phyloP scores from a whole-genome alignment of 2,329 filamentous ascomycete genomes.

The Ciborinia camelliae region DNA sequence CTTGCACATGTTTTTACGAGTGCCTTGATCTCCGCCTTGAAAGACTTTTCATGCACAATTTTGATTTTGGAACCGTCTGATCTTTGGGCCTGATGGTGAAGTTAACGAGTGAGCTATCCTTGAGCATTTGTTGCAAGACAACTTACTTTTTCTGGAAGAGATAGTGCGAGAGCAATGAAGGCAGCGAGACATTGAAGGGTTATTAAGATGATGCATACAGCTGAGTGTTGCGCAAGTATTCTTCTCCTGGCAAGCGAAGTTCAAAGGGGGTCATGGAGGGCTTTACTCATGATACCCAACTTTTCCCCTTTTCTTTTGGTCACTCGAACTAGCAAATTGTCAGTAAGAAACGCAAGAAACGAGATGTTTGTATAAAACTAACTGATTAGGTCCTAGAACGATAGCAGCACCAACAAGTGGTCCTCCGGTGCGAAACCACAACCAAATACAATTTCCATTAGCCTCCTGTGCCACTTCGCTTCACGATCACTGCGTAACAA shows the following conservation, averaged over 20 bases:
- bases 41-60: background rate
- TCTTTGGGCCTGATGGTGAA: background rate
- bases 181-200: slow-evolving; percentile 47
- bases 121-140: accelerated
- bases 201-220: slow-evolving; percentile 46
- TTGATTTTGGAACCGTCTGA: slow-evolving; percentile 4
- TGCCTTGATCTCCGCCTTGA: background rate
- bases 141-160: slow-evolving; percentile 44
- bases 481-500: background rate
- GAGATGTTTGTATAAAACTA: background rate
- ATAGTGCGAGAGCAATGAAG: slow-evolving; percentile 43
- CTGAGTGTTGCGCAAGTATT: slow-evolving; percentile 25
- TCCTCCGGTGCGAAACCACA: slow-evolving; percentile 42
- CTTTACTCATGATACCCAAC: slow-evolving; percentile 37
- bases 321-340: background rate
- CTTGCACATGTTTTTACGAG: slow-evolving; percentile 1
- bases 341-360: slow-evolving; percentile 30
- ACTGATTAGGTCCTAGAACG: slow-evolving; percentile 44
- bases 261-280: background rate
- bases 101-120: background rate
- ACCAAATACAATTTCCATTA: slow-evolving; percentile 37
- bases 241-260: slow-evolving; percentile 26
- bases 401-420: slow-evolving; percentile 48
- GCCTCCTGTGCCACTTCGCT: no score
- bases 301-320: slow-evolving; percentile 30